phyloP scores from a whole-genome alignment of 2,329 filamentous ascomycete genomes.

The Colletotrichum gloeosporioides region DNA sequence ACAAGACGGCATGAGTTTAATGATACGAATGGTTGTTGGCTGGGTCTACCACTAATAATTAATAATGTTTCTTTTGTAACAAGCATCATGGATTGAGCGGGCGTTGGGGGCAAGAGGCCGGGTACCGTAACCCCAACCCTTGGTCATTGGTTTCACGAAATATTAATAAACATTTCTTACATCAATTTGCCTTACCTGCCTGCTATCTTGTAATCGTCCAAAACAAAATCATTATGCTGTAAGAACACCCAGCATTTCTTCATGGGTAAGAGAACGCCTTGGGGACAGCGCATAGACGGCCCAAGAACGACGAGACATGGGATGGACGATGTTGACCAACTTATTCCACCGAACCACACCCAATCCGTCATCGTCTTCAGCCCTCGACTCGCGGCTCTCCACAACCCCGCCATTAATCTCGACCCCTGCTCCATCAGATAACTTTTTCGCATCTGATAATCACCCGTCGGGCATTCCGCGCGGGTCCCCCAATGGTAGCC shows the following conservation, averaged over 20 bases:
- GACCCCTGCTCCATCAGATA: conserved; percentile 14
- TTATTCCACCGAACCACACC: neutral
- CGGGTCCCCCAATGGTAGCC: neutral
- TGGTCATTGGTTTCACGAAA: neutral
- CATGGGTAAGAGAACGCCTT: neutral
- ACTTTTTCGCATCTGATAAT: conserved; percentile 12
- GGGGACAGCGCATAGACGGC: neutral
- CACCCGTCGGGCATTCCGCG: neutral
- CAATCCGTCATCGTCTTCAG: neutral
- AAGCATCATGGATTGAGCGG: neutral
- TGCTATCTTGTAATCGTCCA: neutral
- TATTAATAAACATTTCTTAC: neutral
- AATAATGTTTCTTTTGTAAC: neutral
- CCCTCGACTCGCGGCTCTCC: neutral
- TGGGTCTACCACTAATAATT: neutral
- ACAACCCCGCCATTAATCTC: neutral
- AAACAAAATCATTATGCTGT: neutral
- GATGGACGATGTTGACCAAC: neutral
- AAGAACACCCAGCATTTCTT: neutral
- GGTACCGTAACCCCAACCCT: neutral
- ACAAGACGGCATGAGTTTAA: neutral
- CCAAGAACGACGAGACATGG: neutral
- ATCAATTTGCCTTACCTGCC: neutral
- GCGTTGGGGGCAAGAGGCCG: neutral
- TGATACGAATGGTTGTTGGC: neutral